Evolutionary conservation across 257 asterid species (phyloP).

Genomic region (Ehretia macrophylla): DNA sequence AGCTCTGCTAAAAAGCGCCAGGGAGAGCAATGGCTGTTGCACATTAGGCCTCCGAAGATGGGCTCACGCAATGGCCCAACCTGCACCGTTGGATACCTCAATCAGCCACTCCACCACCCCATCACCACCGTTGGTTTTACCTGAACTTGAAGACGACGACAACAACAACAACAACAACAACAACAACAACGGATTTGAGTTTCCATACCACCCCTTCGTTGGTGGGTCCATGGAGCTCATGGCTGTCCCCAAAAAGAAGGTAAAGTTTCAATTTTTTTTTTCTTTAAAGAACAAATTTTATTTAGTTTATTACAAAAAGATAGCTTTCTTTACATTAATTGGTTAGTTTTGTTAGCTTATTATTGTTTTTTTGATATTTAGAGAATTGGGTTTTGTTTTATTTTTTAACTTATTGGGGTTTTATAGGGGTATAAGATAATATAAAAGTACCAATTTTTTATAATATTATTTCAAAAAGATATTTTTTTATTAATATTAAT

Average conservation of each 20-base stretch:
- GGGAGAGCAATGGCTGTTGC: slow-evolving; percentile 18
- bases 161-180: slow-evolving; percentile 6
- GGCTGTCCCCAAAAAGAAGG: slow-evolving; percentile 92
- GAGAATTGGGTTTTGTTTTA: too few relatives aligned
- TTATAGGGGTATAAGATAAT: not conserved
- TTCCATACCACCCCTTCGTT: slow-evolving; percentile 28
- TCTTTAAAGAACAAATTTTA: not conserved
- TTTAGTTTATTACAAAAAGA: not conserved
- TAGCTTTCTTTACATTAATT: not conserved
- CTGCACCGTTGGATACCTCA: slow-evolving; percentile 40
- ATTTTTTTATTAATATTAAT: too few relatives aligned
- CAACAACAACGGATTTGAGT: slow-evolving; percentile 16
- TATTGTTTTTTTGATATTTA: not conserved
- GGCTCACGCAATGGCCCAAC: slow-evolving; percentile 42
- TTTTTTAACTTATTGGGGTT: not conserved
- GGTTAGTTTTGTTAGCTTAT: not conserved
- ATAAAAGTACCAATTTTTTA: too few relatives aligned
- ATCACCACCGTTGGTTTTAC: slow-evolving; percentile 47
- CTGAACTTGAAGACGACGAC: slow-evolving; percentile 34
- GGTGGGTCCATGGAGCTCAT: slow-evolving; percentile 68
- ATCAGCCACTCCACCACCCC: slow-evolving; percentile 20
- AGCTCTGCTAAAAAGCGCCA: slow-evolving; percentile 11
- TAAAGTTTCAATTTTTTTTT: not conserved
- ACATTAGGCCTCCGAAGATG: slow-evolving; percentile 38
- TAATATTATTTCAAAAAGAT: too few relatives aligned